These are phyloP conservation scores for Cladosporium sp. DNA, from an alignment of 2,329 filamentous ascomycete genomes.

Conservation along the genomic window DNA sequence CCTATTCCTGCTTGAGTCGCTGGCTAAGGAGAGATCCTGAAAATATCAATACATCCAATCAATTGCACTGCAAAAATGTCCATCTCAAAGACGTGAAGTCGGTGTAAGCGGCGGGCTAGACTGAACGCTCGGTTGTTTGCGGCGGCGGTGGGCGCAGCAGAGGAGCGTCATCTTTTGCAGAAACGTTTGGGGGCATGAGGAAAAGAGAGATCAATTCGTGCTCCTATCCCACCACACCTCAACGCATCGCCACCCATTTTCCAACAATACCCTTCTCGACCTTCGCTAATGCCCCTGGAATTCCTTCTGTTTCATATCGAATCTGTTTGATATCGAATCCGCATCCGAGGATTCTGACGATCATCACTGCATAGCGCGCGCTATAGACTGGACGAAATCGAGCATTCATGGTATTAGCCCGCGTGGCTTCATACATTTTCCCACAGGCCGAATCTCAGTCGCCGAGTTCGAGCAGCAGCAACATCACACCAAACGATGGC, in stretches of 20 bases:
- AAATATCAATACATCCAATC: too few relatives aligned
- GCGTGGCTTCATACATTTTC: constrained; percentile 45
- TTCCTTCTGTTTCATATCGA: neutral
- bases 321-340: neutral
- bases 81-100: too few relatives aligned
- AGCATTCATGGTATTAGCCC: constrained; percentile 47
- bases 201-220: too few relatives aligned
- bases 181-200: too few relatives aligned
- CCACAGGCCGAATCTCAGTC: constrained; percentile 20
- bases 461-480: constrained; percentile 29
- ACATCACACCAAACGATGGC: constrained; percentile 36
- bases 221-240: neutral
- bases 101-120: too few relatives aligned
- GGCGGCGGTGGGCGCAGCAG: too few relatives aligned
- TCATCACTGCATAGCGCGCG: constrained; percentile 17
- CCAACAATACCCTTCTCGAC: neutral
- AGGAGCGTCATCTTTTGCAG: too few relatives aligned
- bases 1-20: too few relatives aligned
- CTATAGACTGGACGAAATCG: constrained; percentile 17
- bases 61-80: too few relatives aligned
- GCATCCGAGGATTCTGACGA: too few relatives aligned
- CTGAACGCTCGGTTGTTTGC: too few relatives aligned
- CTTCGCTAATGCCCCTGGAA: neutral
- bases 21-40: too few relatives aligned
- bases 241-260: neutral